These are phyloP conservation scores for Serendipita indica DNA, from an alignment of 768 basidiomycete species.

Conservation along the genomic window DNA sequence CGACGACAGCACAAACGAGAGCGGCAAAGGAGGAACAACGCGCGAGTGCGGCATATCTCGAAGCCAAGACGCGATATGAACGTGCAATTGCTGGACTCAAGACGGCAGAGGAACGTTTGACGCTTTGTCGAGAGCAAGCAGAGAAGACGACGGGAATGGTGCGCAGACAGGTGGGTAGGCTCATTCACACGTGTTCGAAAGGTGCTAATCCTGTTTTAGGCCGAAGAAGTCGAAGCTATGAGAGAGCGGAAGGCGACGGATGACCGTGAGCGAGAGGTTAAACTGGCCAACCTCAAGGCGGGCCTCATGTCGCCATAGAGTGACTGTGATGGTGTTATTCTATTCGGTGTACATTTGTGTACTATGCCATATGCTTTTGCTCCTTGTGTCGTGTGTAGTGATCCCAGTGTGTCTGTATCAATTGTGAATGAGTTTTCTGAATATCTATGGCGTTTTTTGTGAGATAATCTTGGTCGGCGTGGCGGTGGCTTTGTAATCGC, in stretches of 20 bases:
- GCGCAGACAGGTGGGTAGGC: not conserved
- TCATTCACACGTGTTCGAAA: not conserved
- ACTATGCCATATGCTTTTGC: too few species aligned
- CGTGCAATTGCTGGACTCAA: not conserved
- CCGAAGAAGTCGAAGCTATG: slow-evolving; percentile 11
- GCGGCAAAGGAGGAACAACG: slow-evolving; percentile 3
- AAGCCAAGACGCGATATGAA: slow-evolving; percentile 8
- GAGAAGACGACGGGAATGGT: slow-evolving; percentile 3
- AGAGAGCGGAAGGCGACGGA: slow-evolving; percentile 9
- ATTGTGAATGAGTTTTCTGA: too few species aligned
- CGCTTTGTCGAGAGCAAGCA: not conserved
- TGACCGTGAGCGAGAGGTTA: slow-evolving; percentile 11
- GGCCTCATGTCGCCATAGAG: not conserved
- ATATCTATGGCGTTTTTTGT: too few species aligned
- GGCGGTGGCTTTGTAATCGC: too few species aligned
- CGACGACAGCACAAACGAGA: not conserved
- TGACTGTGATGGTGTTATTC: too few species aligned
- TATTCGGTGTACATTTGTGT: too few species aligned
- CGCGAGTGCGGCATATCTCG: not conserved
- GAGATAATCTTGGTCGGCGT: too few species aligned
- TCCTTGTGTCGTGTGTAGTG: too few species aligned
- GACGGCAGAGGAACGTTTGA: slow-evolving; percentile 1
- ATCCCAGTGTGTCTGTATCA: too few species aligned
- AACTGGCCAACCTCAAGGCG: slow-evolving; percentile 1
- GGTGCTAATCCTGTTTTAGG: not conserved